Percentiles rank a stretch among this genome's conserved stretches.
These are phyloP conservation scores for Gomphus sp. DNA, from an alignment of 1,284 basidiomycete species.

Conservation along the genomic window DNA sequence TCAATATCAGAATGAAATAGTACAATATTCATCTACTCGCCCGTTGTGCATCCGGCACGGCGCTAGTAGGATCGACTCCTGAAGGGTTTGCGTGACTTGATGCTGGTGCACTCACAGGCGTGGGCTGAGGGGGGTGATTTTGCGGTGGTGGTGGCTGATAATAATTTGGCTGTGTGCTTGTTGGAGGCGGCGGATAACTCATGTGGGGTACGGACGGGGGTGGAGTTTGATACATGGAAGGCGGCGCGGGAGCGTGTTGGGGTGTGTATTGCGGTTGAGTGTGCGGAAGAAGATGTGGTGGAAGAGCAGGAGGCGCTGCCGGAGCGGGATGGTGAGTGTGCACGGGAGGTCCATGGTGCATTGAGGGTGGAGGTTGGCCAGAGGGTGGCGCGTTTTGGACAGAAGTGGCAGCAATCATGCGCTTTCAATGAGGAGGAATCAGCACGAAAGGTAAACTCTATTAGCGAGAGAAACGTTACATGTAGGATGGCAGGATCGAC, in stretches of 20 bases:
- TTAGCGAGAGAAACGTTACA: conserved; percentile 26
- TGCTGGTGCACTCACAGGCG: conserved; percentile 10
- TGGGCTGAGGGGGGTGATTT: conserved; percentile 16
- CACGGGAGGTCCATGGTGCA: conserved; percentile 17
- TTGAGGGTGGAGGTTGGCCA: conserved; percentile 12
- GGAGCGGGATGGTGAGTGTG: conserved; percentile 25
- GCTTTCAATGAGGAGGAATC: conserved; percentile 23
- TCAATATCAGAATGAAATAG: conserved; percentile 9
- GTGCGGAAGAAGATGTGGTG: conserved; percentile 16
- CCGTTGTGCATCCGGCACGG: conserved; percentile 23
- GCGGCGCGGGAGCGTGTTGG: conserved; percentile 9
- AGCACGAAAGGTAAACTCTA: neutral
- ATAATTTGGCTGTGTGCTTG: conserved; percentile 21
- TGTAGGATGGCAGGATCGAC: conserved; percentile 82
- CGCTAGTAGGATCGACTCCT: conserved; percentile 16
- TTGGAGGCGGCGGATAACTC: conserved; percentile 13
- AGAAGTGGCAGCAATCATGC: conserved; percentile 47
- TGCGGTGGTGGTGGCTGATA: conserved; percentile 25
- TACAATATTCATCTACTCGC: conserved; percentile 15
- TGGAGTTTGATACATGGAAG: conserved; percentile 8
- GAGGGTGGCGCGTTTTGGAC: conserved; percentile 24
- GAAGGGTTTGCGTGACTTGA: conserved; percentile 22
- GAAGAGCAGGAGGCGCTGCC: conserved; percentile 13
- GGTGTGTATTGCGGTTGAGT: neutral
- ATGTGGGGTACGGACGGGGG: conserved; percentile 1